Conservation (phyloP, 2,329 filamentous ascomycete genomes). For the Ascomycota sp. region DNA sequence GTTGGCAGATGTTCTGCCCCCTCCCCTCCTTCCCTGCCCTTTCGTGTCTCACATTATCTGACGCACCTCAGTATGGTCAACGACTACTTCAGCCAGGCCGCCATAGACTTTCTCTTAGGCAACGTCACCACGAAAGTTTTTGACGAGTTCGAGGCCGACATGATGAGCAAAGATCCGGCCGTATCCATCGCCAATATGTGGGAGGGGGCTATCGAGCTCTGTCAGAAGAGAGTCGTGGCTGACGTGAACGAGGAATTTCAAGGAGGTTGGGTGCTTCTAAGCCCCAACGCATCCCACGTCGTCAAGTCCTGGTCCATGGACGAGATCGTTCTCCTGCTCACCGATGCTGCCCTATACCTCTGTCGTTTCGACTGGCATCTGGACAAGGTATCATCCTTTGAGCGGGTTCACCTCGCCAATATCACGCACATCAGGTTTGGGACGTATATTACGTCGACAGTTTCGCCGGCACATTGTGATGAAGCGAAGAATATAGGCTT, state of each 20-base stretch:
- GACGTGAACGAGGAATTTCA: slow-evolving; percentile 69
- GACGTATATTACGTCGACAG: slow-evolving; percentile 73
- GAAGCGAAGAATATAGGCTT: slow-evolving; percentile 66
- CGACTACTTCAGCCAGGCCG: slow-evolving; percentile 88
- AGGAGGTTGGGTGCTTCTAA: slow-evolving; percentile 72
- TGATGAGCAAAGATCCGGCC: slow-evolving; percentile 82
- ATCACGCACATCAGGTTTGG: slow-evolving; percentile 54
- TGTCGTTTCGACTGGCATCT: slow-evolving; percentile 88
- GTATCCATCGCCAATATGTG: slow-evolving; percentile 68
- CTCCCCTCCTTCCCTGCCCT: not conserved
- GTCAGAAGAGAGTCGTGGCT: slow-evolving; percentile 64
- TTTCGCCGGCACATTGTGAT: slow-evolving; percentile 56
- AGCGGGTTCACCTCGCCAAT: slow-evolving; percentile 57
- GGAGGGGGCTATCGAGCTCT: slow-evolving; percentile 74
- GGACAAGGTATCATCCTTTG: slow-evolving; percentile 84
- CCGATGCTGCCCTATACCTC: slow-evolving; percentile 63
- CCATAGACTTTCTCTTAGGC: slow-evolving; percentile 82
- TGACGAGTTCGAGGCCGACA: slow-evolving; percentile 78
- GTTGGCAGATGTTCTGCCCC: slow-evolving; percentile 5
- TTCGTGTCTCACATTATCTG: slow-evolving; percentile 2
- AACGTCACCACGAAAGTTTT: slow-evolving; percentile 71
- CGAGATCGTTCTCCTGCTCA: slow-evolving; percentile 71
- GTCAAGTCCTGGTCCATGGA: slow-evolving; percentile 54
- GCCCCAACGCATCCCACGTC: slow-evolving; percentile 48
- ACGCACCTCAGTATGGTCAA: slow-evolving; percentile 59